Base-by-base conservation (phyloP, 2,329 filamentous ascomycete genomes). In the Monosporascus sp. region DNA sequence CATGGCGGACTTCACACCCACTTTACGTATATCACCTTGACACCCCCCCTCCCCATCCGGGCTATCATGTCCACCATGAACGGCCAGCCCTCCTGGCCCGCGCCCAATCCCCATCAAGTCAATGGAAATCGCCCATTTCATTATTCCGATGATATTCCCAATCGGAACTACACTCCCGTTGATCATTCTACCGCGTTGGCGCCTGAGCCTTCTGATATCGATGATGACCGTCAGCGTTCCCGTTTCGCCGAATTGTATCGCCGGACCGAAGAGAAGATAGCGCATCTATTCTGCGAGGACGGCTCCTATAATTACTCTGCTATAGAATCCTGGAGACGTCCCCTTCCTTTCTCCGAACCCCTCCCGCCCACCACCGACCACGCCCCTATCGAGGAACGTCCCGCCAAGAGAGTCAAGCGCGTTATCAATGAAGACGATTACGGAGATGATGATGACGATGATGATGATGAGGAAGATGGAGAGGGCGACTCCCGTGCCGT, bases 391-490 rank as follows among this genome's bases (percentile, higher is more conserved):
- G 75, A 76, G 60, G 80, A 87, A 65, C 81, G 83, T 51, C 82
- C 85, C 38, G 74, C 79, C 54, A 96, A 94, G 74, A 88, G 89
- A 72, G 79, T 84, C 47, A 88, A 87, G 70, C 81, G 89, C 64
- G 78, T 84, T 68, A 91, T 93, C 78, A 85, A 91, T 63, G 89
- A 93, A 68, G 88, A 91, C 64, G 87, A 93, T 72, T 92, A 93
- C 66, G 89, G 88, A 60, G 89, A 93, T 63, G 91, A 96, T 54
- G 89, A 93, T 63, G 91, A 96, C 54, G 82, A 87, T 9, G 87
- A 89, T 1, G 84, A 87, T 7, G 86, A 84, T 45, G 83, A 86
- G 18, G 79, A 83, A 2, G 75, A 82, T 72, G 75, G 80, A 58
- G 77, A 80, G 60, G 75, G 80, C 57, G 78, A 82, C 62, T 46